Percentiles rank a stretch among this genome's conserved stretches.
Conservation (phyloP, 306 rosid species). For the apple (Malus domestica) region ASM211411v1 NC_041792.1:32126407-32126906, state of each 20-base stretch:
- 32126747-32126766: background rate
- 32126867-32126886: constrained; percentile 71
- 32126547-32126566: constrained; percentile 94
- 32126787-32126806: background rate
- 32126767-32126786: background rate
- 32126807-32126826: constrained; percentile 16
- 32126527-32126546: constrained; percentile 98
- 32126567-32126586: constrained; percentile 96
- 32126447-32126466: constrained; percentile 42
- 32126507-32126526: constrained; percentile 98
- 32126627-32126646: constrained; percentile 99
- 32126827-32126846: constrained; percentile 97
- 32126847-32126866: constrained; percentile 78
- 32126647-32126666: constrained; percentile 98
- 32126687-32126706: background rate
- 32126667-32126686: constrained; percentile 31
- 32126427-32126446: background rate
- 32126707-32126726: background rate
- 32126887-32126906: constrained; percentile 99
- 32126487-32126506: constrained; percentile 96
- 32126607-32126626: constrained; percentile 75
- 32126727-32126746: background rate
- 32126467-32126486: constrained; percentile 90
- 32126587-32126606: constrained; percentile 78
- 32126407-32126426: background rate